phyloP scores from a whole-genome alignment of 1,284 basidiomycete genomes.

The Rhodofomes roseus region DNA sequence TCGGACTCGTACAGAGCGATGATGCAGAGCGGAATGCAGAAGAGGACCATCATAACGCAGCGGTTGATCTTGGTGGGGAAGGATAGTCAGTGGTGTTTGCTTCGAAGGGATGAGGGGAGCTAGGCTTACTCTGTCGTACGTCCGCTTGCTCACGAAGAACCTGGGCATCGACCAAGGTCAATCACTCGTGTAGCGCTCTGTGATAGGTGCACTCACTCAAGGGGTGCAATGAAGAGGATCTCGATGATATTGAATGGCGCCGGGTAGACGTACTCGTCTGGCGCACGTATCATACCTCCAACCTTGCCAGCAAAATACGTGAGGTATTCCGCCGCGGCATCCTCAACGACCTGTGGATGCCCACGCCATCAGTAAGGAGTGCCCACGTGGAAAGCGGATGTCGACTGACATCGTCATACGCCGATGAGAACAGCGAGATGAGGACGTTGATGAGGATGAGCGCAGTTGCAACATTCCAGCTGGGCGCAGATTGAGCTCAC shows the following conservation, averaged over 20 bases:
- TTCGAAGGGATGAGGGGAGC: background rate
- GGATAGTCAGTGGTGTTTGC: background rate
- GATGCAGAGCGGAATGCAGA: slow-evolving; percentile 72
- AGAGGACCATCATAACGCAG: slow-evolving; percentile 70
- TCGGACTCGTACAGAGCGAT: slow-evolving; percentile 80
- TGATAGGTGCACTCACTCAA: slow-evolving; percentile 61
- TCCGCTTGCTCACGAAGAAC: slow-evolving; percentile 40
- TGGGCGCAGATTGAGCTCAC: slow-evolving; percentile 26
- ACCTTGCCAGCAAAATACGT: slow-evolving; percentile 89
- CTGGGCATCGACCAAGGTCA: slow-evolving; percentile 32
- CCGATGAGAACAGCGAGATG: slow-evolving; percentile 91
- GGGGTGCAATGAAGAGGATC: slow-evolving; percentile 73
- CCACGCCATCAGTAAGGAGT: background rate
- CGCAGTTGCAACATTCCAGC: slow-evolving; percentile 86
- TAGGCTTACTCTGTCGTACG: slow-evolving; percentile 52
- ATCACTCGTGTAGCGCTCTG: no score
- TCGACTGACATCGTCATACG: slow-evolving; percentile 76
- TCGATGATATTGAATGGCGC: slow-evolving; percentile 88
- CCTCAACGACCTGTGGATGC: slow-evolving; percentile 46
- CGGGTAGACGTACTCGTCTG: slow-evolving; percentile 71
- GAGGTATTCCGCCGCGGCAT: slow-evolving; percentile 76
- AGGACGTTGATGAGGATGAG: slow-evolving; percentile 91
- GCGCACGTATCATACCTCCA: slow-evolving; percentile 79
- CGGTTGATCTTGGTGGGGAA: slow-evolving; percentile 63
- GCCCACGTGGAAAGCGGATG: background rate